These are phyloP conservation scores for Ophiosphaerella narmari DNA, from an alignment of 2,329 filamentous ascomycete genomes.

Conservation along the genomic window DNA sequence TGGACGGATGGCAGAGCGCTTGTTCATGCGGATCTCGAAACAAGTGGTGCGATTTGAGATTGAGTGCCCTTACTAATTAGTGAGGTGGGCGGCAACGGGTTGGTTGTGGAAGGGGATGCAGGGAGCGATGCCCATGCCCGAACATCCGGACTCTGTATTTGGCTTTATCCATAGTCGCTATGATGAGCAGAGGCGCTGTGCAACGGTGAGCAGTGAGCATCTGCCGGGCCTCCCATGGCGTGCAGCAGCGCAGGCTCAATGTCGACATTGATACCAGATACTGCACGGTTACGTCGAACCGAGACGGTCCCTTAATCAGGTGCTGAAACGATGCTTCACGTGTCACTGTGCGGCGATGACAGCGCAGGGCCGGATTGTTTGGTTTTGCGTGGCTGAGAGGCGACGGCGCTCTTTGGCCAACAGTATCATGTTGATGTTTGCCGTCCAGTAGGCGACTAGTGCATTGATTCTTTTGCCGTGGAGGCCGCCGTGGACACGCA, in stretches of 20 bases:
- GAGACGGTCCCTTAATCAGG: conserved; percentile 3
- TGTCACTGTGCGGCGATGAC: neutral
- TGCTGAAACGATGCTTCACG: conserved; percentile 8
- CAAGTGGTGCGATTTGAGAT: conserved; percentile 4
- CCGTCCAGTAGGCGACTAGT: neutral
- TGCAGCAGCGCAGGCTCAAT: neutral
- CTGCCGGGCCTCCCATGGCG: neutral
- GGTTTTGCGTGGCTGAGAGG: conserved; percentile 4
- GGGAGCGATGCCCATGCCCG: neutral
- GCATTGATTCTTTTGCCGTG: conserved; percentile 12
- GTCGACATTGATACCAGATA: too few species aligned
- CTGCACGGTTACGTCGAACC: neutral
- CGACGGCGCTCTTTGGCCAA: too few species aligned
- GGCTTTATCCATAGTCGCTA: neutral
- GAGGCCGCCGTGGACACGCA: conserved; percentile 9
- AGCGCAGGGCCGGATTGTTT: conserved; percentile 7
- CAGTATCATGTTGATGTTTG: too few species aligned
- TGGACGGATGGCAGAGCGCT: neutral
- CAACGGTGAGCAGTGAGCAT: neutral
- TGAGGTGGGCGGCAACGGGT: neutral
- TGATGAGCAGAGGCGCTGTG: too few species aligned
- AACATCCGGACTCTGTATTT: too few species aligned
- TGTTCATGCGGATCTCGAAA: conserved; percentile 2
- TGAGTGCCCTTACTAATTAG: neutral
- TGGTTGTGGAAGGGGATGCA: neutral